These are phyloP conservation scores for Cylindrotheca closterium DNA, from an alignment of 108 stramenopile species.

Conservation along the genomic window DNA sequence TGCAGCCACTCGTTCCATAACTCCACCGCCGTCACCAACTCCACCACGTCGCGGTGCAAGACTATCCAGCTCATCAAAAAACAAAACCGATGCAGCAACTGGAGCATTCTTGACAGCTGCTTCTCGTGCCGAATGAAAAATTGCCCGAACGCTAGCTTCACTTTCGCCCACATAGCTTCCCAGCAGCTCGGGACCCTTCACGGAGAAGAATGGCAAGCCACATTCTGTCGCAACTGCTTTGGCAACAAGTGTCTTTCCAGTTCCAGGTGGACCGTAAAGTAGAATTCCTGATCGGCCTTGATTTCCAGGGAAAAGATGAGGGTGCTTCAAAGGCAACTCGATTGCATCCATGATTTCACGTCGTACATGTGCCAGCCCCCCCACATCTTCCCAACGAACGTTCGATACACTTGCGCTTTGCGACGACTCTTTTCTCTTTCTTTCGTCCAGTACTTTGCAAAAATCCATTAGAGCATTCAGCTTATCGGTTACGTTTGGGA, in stretches of 20 bases:
- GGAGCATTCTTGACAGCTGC: conserved; percentile 46
- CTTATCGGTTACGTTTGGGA: background rate
- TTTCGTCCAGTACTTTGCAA: conserved; percentile 34
- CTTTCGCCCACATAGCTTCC: conserved; percentile 98
- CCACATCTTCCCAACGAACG: conserved; percentile 93
- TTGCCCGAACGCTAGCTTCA: conserved; percentile 92
- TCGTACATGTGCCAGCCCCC: conserved; percentile 92
- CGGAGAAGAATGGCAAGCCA: conserved; percentile 90
- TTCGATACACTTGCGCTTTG: conserved; percentile 50
- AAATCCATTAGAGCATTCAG: background rate
- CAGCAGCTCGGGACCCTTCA: conserved; percentile 94
- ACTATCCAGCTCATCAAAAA: conserved; percentile 99
- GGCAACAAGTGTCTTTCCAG: conserved; percentile 99
- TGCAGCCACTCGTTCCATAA: conserved; percentile 95
- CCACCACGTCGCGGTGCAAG: conserved; percentile 92
- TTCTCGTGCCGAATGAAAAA: conserved; percentile 72
- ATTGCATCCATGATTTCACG: conserved; percentile 97
- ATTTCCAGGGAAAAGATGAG: conserved; percentile 83
- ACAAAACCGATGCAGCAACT: conserved; percentile 55
- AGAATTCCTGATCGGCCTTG: conserved; percentile 87
- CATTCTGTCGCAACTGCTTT: conserved; percentile 99
- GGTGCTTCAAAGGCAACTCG: conserved; percentile 96
- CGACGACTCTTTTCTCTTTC: conserved; percentile 12
- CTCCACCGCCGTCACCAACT: conserved; percentile 84
- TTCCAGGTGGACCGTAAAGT: conserved; percentile 85